These are phyloP conservation scores for Cladorrhinum sp. DNA, from an alignment of 2,329 filamentous ascomycete genomes.

Conservation along the genomic window DNA sequence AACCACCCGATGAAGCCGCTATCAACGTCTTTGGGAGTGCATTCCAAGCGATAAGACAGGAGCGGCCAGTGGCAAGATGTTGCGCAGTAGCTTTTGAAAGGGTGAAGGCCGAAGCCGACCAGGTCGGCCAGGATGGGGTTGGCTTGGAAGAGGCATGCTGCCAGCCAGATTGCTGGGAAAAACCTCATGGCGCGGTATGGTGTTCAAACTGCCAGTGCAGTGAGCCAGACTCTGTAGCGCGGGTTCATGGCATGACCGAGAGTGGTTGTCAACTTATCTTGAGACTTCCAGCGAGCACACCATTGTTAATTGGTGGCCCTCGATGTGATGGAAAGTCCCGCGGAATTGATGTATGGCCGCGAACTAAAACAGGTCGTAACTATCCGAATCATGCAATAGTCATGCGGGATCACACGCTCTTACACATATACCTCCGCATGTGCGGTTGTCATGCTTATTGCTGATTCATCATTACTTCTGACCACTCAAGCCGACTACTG, in stretches of 20 bases:
- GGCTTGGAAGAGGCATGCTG: neutral
- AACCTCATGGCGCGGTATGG: neutral
- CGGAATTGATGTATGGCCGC: too few relatives aligned
- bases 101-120: constrained; percentile 4
- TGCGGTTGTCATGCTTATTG: neutral
- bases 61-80: neutral
- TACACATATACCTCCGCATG: neutral
- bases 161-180: neutral
- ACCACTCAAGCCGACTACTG: neutral
- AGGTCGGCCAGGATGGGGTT: neutral
- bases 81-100: neutral
- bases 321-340: too few relatives aligned
- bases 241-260: too few relatives aligned
- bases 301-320: too few relatives aligned
- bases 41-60: neutral
- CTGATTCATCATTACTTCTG: neutral
- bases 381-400: constrained; percentile 4
- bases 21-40: neutral
- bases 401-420: neutral
- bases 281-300: too few relatives aligned
- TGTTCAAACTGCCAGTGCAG: neutral
- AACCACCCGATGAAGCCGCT: neutral
- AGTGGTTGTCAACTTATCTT: too few relatives aligned
- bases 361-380: too few relatives aligned
- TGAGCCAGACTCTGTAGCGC: too few relatives aligned